These are phyloP conservation scores for Colletotrichum sp. DNA, from an alignment of 2,329 filamentous ascomycete genomes.

Conservation along the genomic window DNA sequence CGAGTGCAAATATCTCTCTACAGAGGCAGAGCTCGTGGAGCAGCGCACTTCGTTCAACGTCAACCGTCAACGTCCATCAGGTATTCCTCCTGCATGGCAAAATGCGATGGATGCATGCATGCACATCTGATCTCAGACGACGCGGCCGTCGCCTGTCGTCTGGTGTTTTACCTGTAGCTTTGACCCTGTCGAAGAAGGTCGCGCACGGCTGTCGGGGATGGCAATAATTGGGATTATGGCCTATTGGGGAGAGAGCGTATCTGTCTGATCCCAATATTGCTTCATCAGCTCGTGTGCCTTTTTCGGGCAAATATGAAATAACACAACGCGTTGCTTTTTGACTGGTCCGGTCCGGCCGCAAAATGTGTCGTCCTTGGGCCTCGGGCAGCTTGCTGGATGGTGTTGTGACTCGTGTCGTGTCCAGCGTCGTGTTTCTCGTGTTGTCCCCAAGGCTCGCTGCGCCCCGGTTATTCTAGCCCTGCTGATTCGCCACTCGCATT, in stretches of 20 bases:
- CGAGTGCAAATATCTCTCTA: not conserved
- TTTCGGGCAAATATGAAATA: not conserved
- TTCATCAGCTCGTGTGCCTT: not conserved
- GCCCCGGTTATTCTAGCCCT: not conserved
- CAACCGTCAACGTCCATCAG: not conserved
- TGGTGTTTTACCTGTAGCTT: not conserved
- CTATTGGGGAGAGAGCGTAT: not conserved
- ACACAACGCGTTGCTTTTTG: not conserved
- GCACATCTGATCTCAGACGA: constrained; percentile 1
- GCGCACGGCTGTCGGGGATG: not conserved
- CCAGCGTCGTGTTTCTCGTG: not conserved
- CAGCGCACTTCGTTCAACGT: not conserved
- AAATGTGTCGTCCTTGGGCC: not conserved
- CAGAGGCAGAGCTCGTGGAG: not conserved
- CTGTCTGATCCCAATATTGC: not conserved
- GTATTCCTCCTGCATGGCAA: not conserved
- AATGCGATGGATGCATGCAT: not conserved
- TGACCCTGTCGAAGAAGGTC: not conserved
- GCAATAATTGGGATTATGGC: not conserved
- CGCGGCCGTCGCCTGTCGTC: constrained; percentile 4
- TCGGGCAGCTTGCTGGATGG: not conserved
- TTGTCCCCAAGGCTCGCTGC: not conserved
- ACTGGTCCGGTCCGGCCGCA: not conserved
- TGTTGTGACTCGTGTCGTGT: not conserved
- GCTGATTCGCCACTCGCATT: not conserved